phyloP scores from a whole-genome alignment of 2,329 filamentous ascomycete genomes.

The Ceratocystis alfenasii region DNA sequence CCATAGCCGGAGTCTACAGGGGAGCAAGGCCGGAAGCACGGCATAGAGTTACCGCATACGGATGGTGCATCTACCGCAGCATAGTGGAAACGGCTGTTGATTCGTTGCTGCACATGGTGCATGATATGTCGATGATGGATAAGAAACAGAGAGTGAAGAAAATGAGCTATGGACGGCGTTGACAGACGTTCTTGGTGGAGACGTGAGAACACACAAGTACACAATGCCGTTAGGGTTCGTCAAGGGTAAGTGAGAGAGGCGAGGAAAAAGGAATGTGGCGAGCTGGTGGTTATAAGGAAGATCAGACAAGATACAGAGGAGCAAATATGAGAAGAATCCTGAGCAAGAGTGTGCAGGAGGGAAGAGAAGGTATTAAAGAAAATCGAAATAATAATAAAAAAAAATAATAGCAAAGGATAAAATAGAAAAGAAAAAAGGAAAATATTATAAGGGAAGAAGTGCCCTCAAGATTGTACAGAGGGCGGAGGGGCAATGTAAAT shows the following conservation, averaged over 20 bases:
- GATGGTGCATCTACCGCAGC: background rate
- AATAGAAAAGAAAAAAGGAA: background rate
- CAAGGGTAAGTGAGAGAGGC: background rate
- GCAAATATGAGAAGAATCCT: background rate
- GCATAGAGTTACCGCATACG: background rate
- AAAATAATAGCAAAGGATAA: conserved; percentile 16
- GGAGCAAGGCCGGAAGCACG: background rate
- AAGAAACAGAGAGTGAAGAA: background rate
- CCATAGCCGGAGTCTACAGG: background rate
- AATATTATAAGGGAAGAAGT: background rate
- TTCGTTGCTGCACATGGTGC: conserved; percentile 37
- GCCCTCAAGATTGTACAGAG: background rate
- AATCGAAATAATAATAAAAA: background rate
- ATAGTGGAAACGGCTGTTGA: background rate
- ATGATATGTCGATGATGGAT: conserved; percentile 33
- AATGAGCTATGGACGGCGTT: background rate
- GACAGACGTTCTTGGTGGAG: background rate
- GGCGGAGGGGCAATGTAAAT: background rate
- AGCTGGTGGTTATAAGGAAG: background rate
- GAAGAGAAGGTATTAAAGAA: background rate
- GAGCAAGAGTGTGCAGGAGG: background rate
- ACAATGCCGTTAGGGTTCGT: background rate
- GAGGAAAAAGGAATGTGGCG: conserved; percentile 5
- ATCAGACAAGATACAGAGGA: background rate
- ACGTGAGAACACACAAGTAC: background rate